A percentile compares a stretch with the other conserved stretches of the same genome.
Evolutionary conservation across 2,329 filamentous ascomycete genomes (phyloP).

Genomic region (Fusarium sarcochroum): DNA sequence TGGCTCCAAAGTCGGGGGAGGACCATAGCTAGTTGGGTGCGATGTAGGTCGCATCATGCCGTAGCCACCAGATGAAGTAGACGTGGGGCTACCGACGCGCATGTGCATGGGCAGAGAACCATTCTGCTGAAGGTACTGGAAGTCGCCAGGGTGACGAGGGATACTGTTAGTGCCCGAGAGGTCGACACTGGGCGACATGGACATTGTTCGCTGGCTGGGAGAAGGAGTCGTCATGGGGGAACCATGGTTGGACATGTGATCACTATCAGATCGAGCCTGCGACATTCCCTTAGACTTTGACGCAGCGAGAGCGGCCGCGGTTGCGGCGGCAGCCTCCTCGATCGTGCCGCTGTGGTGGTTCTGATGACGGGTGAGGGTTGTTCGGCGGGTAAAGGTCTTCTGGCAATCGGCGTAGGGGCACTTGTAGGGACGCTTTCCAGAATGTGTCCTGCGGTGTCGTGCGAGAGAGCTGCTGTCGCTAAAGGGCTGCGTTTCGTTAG

Average conservation of each 20-base stretch:
- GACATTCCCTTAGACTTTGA: constrained; percentile 58
- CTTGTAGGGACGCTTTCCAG: constrained; percentile 95
- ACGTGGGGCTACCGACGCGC: constrained; percentile 79
- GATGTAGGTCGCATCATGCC: constrained; percentile 80
- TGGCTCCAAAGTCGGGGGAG: constrained; percentile 87
- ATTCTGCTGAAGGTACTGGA: constrained; percentile 79
- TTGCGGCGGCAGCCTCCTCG: constrained; percentile 91
- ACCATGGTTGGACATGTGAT: constrained; percentile 77
- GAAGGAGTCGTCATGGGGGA: constrained; percentile 87
- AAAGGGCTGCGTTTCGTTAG: constrained; percentile 77
- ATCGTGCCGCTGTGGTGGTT: constrained; percentile 96
- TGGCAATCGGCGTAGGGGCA: constrained; percentile 98
- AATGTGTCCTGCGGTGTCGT: constrained; percentile 93
- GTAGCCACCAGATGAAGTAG: constrained; percentile 72
- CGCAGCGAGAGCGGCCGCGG: constrained; percentile 84
- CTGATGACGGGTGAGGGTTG: constrained; percentile 94
- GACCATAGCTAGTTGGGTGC: constrained; percentile 86
- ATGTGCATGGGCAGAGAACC: constrained; percentile 87
- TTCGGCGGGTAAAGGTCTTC: constrained; percentile 97
- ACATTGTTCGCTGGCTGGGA: constrained; percentile 82
- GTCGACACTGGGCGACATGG: constrained; percentile 84
- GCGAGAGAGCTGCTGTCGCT: constrained; percentile 96
- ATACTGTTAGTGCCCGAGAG: constrained; percentile 77
- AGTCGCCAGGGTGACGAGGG: constrained; percentile 75
- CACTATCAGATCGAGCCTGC: constrained; percentile 76